Evolutionary conservation across 331 rosid genomes (phyloP).

Genomic region (Quercus lobata): DNA sequence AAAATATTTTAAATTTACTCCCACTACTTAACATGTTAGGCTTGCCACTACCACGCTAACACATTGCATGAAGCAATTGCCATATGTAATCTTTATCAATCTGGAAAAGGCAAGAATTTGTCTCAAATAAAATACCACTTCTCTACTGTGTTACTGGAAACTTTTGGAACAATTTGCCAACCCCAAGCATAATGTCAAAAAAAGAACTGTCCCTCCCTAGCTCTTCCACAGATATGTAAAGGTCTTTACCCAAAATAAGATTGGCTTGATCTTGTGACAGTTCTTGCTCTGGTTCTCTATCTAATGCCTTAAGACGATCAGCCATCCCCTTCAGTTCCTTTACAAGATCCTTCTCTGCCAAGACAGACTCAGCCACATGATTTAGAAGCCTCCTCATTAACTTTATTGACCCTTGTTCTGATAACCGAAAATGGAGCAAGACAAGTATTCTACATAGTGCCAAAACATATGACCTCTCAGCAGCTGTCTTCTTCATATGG

Average conservation of each 20-base stretch:
- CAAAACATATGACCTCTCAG: slow-evolving; percentile 71
- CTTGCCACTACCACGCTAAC: not conserved
- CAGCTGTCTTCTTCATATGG: slow-evolving; percentile 63
- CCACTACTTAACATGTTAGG: not conserved
- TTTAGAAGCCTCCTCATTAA: slow-evolving; percentile 61
- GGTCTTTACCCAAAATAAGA: slow-evolving; percentile 62
- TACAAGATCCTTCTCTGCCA: slow-evolving; percentile 69
- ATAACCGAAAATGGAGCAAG: slow-evolving; percentile 60
- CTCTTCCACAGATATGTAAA: not conserved
- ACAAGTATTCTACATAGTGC: slow-evolving; percentile 66
- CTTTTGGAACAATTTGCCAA: not conserved
- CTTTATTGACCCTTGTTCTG: slow-evolving; percentile 67
- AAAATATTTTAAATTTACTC: not conserved
- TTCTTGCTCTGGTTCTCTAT: slow-evolving; percentile 54
- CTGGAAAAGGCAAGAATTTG: not conserved
- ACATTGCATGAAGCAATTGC: not conserved
- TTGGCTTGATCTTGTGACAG: slow-evolving; percentile 53
- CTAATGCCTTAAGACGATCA: slow-evolving; percentile 50
- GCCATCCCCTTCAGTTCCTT: slow-evolving; percentile 77
- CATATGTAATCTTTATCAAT: not conserved
- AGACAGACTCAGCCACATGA: slow-evolving; percentile 43
- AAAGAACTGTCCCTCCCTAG: not conserved
- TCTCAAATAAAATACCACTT: not conserved
- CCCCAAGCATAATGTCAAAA: not conserved
- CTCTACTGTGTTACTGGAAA: not conserved